Conservation (phyloP, 2,329 filamentous ascomycete species). For the Neodidymelliopsis sp. region DNA sequence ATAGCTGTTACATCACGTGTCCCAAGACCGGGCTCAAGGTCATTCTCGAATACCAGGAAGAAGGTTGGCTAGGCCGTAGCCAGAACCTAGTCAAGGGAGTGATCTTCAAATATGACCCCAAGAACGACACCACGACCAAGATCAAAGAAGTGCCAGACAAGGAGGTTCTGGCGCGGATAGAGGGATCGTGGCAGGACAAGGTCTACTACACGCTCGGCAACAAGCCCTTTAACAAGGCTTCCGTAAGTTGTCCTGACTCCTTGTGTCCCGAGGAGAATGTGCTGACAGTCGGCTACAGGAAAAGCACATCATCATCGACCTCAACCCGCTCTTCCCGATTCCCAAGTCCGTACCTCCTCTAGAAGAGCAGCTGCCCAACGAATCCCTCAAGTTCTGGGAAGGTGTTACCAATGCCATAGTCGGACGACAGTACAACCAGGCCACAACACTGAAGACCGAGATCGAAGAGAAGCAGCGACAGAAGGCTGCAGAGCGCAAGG, state of each 20-base stretch:
- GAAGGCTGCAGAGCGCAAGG: slow-evolving; percentile 81
- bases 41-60: slow-evolving; percentile 91
- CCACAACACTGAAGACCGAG: slow-evolving; percentile 87
- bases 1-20: slow-evolving; percentile 87
- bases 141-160: slow-evolving; percentile 88
- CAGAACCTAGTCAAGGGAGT: slow-evolving; percentile 93
- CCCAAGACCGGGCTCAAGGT: slow-evolving; percentile 89
- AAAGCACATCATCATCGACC: slow-evolving; percentile 81
- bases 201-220: slow-evolving; percentile 65
- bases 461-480: slow-evolving; percentile 89
- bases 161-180: slow-evolving; percentile 81
- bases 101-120: slow-evolving; percentile 87
- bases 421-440: slow-evolving; percentile 81
- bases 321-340: slow-evolving; percentile 80
- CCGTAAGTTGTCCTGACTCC: slow-evolving; percentile 60
- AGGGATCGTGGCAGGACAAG: slow-evolving; percentile 83
- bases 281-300: slow-evolving; percentile 44
- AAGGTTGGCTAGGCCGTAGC: slow-evolving; percentile 90
- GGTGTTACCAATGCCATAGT: slow-evolving; percentile 86
- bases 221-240: slow-evolving; percentile 53
- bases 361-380: slow-evolving; percentile 83
- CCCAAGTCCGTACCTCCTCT: slow-evolving; percentile 80
- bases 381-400: slow-evolving; percentile 87
- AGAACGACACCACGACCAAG: slow-evolving; percentile 79
- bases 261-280: background rate